Evolutionary conservation across 306 rosid species (phyloP), one percentile per base, ranked within the genome.

Genomic region (Fagus crenata): DNA sequence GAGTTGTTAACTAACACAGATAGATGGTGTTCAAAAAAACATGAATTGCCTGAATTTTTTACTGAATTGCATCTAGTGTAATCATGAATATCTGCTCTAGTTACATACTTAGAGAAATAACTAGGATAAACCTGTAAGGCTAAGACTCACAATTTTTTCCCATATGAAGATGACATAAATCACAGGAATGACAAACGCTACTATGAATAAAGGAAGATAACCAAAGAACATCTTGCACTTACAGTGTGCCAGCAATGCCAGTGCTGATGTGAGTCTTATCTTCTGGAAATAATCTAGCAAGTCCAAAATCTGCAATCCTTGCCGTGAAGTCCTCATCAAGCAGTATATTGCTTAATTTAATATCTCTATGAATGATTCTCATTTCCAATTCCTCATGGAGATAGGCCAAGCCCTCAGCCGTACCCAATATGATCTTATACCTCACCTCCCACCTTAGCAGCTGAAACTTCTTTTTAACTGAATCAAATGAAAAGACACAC

Each of bases 241-340:
- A 85, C 88, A 85, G 49, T 37, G 88, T 85, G 67, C 88, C 88
- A 6, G 88, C 88, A 71, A 85, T 71, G 61, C 68, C 83, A 56
- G 88, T 85, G 78, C 83, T 85, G 58, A 85, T 81, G 70, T 85
- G 88, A 18, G 83, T 85, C 78, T 81, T 64, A 67, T 85, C 76
- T 65, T 81, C 88, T 7, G 82, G 79, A 53, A 90, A 88, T 33
- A 90, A 75, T 76, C 95, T 83, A 77, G 92, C 95, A n/a, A 90
- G 90, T 73, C 95, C 95, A 73, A 90, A 90, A 84, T 90, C 92
- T 11, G 90, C 95, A 73, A 90, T 86, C 83, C 88, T 90, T 8
- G 95, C 77, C 7, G 78, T 78, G 82, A 88, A 86, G 39, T 90
- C 79, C 40, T 84, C 79, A 11, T 88, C 90, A 33, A 90, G 90